Conservation (phyloP, 1,139 yeast genomes). For the Citeromyces siamensis region DNA sequence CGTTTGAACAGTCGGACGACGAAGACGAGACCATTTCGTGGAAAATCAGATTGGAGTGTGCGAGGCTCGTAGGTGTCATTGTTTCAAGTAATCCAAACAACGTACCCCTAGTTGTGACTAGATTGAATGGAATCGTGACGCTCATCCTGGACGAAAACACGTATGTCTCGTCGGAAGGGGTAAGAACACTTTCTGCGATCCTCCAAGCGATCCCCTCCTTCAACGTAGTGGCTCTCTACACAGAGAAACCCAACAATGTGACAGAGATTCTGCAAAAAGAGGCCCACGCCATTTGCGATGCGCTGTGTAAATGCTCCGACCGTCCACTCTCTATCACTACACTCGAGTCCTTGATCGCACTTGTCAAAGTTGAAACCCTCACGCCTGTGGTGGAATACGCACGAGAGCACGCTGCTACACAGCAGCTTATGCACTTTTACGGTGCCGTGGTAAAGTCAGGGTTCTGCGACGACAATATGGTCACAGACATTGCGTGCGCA, state of each 20-base stretch:
- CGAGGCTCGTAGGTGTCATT: neutral
- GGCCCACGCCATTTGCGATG: neutral
- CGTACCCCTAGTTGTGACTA: neutral
- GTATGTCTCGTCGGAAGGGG: neutral
- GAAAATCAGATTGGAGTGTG: neutral
- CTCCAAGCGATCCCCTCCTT: neutral
- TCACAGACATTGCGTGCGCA: neutral
- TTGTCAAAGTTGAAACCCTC: neutral
- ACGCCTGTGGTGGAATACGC: neutral
- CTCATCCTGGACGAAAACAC: neutral
- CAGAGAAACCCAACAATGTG: neutral
- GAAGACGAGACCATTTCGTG: constrained; percentile 10
- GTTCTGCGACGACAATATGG: neutral
- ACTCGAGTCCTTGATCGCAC: neutral
- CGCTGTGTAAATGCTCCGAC: neutral
- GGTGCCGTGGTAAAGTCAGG: neutral
- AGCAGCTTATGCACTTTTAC: neutral
- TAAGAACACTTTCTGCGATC: neutral
- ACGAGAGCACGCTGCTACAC: neutral
- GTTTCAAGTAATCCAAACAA: neutral
- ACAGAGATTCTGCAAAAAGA: neutral
- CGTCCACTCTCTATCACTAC: neutral
- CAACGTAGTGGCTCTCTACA: neutral
- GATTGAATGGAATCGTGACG: neutral
- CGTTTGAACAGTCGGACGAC: constrained; percentile 25